Percentiles rank a stretch among this genome's conserved stretches.
Conservation (phyloP, 306 rosid genomes). For the Elaeagnus macrophylla region DNA sequence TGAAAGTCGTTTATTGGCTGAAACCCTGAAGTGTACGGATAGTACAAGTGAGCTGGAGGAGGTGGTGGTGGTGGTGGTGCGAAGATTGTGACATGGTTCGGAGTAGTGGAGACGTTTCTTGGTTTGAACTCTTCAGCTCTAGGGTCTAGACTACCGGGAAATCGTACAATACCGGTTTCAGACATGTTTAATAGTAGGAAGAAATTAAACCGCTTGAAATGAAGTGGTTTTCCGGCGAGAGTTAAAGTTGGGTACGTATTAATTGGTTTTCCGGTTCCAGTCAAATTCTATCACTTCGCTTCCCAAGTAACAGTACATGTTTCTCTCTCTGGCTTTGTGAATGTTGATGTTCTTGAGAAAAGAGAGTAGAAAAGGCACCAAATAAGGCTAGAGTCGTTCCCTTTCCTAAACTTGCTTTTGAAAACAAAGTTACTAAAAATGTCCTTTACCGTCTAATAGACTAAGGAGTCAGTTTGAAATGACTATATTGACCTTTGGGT, state of each 20-base stretch:
- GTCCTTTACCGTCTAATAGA: conserved; percentile 17
- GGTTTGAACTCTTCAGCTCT: conserved; percentile 62
- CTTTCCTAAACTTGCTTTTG: conserved; percentile 24
- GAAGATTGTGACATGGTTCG: conserved; percentile 2
- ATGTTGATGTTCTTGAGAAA: background rate
- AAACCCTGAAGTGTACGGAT: conserved; percentile 26
- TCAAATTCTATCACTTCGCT: conserved; percentile 10
- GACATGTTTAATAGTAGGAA: conserved; percentile 29
- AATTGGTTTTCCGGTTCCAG: conserved; percentile 5
- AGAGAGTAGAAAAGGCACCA: conserved; percentile 10
- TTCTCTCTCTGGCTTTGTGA: background rate
- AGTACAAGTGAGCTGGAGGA: conserved; percentile 25
- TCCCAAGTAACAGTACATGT: conserved; percentile 11
- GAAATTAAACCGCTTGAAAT: background rate
- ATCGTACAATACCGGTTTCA: conserved; percentile 47
- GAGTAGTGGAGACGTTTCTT: conserved; percentile 20
- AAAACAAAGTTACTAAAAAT: conserved; percentile 29
- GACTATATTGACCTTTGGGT: background rate
- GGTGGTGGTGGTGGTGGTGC: conserved; percentile 14
- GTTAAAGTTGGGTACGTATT: background rate
- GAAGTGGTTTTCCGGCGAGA: conserved; percentile 14
- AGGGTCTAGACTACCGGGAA: conserved; percentile 59
- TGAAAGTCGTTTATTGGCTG: conserved; percentile 15
- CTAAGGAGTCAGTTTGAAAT: background rate
- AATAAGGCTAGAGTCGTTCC: conserved; percentile 16